Percentiles rank a stretch among this genome's conserved stretches.
These are phyloP conservation scores for Mortierella sp. DNA, from an alignment of 371 early-diverging fungal species.

Conservation along the genomic window DNA sequence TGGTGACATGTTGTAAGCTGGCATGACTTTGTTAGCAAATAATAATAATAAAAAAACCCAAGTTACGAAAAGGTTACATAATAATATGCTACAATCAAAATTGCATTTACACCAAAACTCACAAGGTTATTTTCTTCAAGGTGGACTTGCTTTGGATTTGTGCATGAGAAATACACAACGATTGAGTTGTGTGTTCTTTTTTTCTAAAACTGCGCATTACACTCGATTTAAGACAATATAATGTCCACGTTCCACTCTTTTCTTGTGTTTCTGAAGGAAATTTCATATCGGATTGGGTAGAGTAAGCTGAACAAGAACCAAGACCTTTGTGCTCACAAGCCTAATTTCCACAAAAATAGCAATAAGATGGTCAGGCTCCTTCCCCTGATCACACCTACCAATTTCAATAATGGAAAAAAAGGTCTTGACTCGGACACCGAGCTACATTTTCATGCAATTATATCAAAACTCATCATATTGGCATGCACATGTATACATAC, in stretches of 20 bases:
- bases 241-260: neutral
- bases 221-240: too few species aligned
- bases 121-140: too few species aligned
- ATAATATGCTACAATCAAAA: too few species aligned
- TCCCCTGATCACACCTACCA: neutral
- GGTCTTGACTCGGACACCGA: too few species aligned
- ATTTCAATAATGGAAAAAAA: neutral
- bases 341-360: slow-evolving; percentile 5
- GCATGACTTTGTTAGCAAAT: neutral
- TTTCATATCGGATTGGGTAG: neutral
- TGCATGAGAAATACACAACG: too few species aligned
- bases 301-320: neutral
- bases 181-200: too few species aligned
- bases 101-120: too few species aligned
- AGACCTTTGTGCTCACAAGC: neutral
- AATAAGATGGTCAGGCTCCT: neutral
- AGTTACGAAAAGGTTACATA: too few species aligned
- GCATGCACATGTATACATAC: neutral
- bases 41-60: slow-evolving; percentile 2
- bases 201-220: too few species aligned
- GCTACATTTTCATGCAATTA: too few species aligned
- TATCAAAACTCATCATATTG: too few species aligned
- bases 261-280: neutral
- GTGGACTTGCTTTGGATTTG: too few species aligned
- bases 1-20: slow-evolving; percentile 33